Evolutionary conservation across 1,284 basidiomycete species (phyloP), one percentile per base, ranked within the genome.

Genomic region (Papiliotrema terrestris): DNA sequence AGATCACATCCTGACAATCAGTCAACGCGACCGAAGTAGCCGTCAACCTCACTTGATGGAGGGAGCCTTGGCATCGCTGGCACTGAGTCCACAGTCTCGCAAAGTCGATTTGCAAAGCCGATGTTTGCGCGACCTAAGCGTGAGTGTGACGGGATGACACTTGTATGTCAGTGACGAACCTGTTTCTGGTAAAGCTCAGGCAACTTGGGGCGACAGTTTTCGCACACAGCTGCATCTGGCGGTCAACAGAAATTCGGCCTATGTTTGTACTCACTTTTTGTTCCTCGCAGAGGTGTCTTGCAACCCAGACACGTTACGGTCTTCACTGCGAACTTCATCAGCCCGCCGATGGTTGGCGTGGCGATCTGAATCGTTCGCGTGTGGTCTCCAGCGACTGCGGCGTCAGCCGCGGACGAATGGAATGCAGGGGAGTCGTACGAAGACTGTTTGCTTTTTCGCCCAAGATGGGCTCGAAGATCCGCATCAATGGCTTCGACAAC

Each of bases 251-350:
- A 6, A 46, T 37, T 35, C n/a, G 9, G 35, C 29, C 45, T 8
- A 19, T 14, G n/a, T 19, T 8, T 23, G 5, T 1, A 67, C 79
- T 50, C 63, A 92, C 90, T 85, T 63, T 84, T 81, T 59, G 82
- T 86, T 2, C 82, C 72, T 58, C 84, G 82, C 51, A 97, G 71
- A 13, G 90, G 86, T 0, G 93, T 93, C 74, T 92, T 93, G 78
- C 93, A 98, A 0, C 93, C 90, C 38, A 98, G 78, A 68, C 93
- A 98, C 1, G 91, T 97, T 0, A 88, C 84, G 0, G 89, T 93
- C 77, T 92, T 94, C 25, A 95, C 90, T 0, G 92, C 91, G 67
- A 95, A 98, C 74, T 94, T 95, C 94, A 97, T 98, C 51, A 98
- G 74, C 15, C 93, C 93, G 20, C 94, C 94, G 11, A 91, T 83